A percentile compares a stretch with the other conserved stretches of the same genome.
Conservation (phyloP, 2,329 filamentous ascomycete species). For the Apiospora malaysiana region DNA sequence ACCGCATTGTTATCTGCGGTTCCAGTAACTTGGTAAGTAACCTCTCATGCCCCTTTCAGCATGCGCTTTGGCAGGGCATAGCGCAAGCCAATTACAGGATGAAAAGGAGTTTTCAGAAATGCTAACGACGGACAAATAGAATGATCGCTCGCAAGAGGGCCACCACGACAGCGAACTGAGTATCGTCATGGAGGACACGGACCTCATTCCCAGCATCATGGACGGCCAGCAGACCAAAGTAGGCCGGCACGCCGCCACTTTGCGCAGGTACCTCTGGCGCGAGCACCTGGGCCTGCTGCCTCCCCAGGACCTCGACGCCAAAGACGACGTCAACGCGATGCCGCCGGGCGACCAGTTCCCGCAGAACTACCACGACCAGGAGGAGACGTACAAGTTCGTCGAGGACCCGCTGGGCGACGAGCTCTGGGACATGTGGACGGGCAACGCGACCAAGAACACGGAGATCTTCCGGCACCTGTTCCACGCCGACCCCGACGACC, state of each 20-base stretch:
- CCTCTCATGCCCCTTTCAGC: not conserved
- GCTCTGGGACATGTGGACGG: conserved; percentile 73
- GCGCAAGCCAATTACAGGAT: not conserved
- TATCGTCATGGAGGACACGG: conserved; percentile 86
- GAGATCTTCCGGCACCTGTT: conserved; percentile 79
- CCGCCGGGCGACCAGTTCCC: conserved; percentile 70
- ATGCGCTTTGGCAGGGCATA: not conserved
- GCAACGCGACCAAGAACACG: conserved; percentile 73
- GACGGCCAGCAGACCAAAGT: conserved; percentile 76
- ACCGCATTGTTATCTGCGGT: conserved; percentile 82
- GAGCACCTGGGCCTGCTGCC: conserved; percentile 86
- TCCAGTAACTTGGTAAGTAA: conserved; percentile 72
- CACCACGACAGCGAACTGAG: conserved; percentile 90
- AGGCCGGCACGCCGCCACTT: conserved; percentile 80
- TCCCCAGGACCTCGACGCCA: conserved; percentile 72
- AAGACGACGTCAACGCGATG: conserved; percentile 71
- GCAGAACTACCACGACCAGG: conserved; percentile 66
- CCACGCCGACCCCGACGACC: conserved; percentile 87
- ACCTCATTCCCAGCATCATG: conserved; percentile 75
- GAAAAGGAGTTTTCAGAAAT: not conserved
- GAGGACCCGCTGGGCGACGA: conserved; percentile 73
- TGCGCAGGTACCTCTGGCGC: conserved; percentile 84
- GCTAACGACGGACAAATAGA: conserved; percentile 43
- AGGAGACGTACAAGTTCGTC: conserved; percentile 69
- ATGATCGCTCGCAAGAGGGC: conserved; percentile 87